Evolutionary conservation across 108 stramenopile species (phyloP).

Genomic region (Skeletonema costatum): DNA sequence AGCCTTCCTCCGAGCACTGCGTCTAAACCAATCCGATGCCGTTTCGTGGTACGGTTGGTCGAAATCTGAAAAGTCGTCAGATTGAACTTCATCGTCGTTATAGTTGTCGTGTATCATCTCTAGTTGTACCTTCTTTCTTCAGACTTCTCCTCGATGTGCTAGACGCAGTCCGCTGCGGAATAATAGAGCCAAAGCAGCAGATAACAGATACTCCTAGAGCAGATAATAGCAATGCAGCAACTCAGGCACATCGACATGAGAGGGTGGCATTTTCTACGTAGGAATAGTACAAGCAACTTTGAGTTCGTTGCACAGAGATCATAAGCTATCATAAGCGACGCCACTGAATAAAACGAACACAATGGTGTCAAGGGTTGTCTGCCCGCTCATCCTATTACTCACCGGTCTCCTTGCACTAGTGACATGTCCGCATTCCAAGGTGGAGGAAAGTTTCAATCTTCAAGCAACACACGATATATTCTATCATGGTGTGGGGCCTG

Average conservation of each 20-base stretch:
- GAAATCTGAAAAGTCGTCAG: conserved; percentile 24
- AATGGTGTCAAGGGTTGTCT: neutral
- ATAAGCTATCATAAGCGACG: too few relatives aligned
- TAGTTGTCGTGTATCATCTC: neutral
- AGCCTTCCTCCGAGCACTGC: conserved; percentile 14
- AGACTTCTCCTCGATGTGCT: too few relatives aligned
- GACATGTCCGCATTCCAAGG: conserved; percentile 93
- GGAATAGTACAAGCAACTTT: too few relatives aligned
- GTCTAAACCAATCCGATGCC: conserved; percentile 26
- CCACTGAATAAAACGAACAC: too few relatives aligned
- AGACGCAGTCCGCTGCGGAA: too few relatives aligned
- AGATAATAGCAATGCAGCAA: too few relatives aligned
- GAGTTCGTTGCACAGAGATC: too few relatives aligned
- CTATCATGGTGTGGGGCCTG: conserved; percentile 70
- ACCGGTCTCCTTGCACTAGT: conserved; percentile 52
- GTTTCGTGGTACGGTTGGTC: conserved; percentile 47
- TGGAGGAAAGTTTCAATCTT: conserved; percentile 98
- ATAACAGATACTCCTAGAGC: too few relatives aligned
- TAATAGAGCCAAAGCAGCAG: too few relatives aligned
- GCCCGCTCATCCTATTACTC: conserved; percentile 23
- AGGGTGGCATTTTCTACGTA: too few relatives aligned
- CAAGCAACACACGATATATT: conserved; percentile 96
- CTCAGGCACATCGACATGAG: too few relatives aligned
- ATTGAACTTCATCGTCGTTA: conserved; percentile 8
- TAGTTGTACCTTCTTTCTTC: too few relatives aligned